Evolutionary conservation across 768 basidiomycete genomes (phyloP), one percentile per base, ranked within the genome.

Genomic region (Panellus pusillus): DNA sequence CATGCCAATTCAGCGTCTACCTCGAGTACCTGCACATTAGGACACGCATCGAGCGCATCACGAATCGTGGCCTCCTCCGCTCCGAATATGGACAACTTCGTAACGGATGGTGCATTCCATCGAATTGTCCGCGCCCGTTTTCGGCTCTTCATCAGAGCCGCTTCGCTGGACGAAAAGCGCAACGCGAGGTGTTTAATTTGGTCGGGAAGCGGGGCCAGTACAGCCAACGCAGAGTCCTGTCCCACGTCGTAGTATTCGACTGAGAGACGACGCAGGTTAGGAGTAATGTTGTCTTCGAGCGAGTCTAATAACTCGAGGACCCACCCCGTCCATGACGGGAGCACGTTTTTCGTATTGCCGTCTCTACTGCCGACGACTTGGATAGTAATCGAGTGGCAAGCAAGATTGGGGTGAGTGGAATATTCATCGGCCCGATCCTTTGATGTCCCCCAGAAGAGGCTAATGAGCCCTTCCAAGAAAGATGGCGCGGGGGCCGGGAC

Each of bases 341-440:
- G 17, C 50, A 2, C 35, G 49, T 11, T 40, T 44, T 12, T 42
- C 35, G 31, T 5, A 18, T 14, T 7, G n/a, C 18, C 41, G 40
- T 54, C 53, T 12, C 28, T 17, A 8, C 17, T 31, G 14, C 44
- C 36, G 4, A 17, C n/a, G 14, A 49, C 40, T n/a, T 44, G 64
- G 64, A 70, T 70, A 36, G 73, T 74, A 50, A 76, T 57, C 31
- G 69, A 70, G 50, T 63, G 66, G 55, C 73, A 75, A 18, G 65
- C 61, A 9, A 40, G 27, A 54, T 68, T 62, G 2, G 64, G 55
- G 46, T 59, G 47, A 35, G 32, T 2, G 24, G 2, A 24, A 6
- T 24, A 24, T 24, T 2, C 8, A 35, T 35, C 14, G 2, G 3
- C 14, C 32, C 8, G 32, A 14, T 35, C 32, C 32, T 35, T 14